Base-by-base conservation (phyloP, 495 filamentous ascomycete genomes). In the Tetracladium setigerum region DNA sequence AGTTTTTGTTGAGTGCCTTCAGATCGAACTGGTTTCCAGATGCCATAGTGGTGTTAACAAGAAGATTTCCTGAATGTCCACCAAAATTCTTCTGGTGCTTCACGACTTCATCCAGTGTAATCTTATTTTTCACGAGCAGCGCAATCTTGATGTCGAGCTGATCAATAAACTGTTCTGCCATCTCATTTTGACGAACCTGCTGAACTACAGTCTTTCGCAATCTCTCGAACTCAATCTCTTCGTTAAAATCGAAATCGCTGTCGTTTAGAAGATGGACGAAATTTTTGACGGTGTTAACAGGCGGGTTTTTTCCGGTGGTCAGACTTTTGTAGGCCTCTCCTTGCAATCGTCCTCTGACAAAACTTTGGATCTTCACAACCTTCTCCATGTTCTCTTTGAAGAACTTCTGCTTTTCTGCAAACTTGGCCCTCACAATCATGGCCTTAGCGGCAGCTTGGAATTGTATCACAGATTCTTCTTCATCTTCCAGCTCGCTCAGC, bases 101-200 rank as follows among this genome's bases (percentile, higher is more conserved):
- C 38, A 97, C 85, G 37, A 99, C 90, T 72, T 99, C 92, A 61
- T 99, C 92, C 1, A 97, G 74, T 0, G 94, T 97, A 60, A 99
- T 99, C 67, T 97, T 99, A 68, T 97, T 97, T 72, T 97, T 96
- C 51, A 97, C 94, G 13, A 99, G 76, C 5, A 99, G 78, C 11
- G 91, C 92, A 59, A 99, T 99, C 68, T 99, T 99, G 72, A 96
- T 95, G 59, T 97, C 94, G 35, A 99, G 74, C 57, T 97, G 91
- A 56, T 94, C 89, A 57, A 99, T 95, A 57, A 97, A 97, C 58
- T 95, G 87, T 66, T 99, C 94, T 16, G 92, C 84, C 70, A 95
- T 77, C 62, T 99, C 92, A 54, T 97, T 97, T 54, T 95, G 91
- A 12, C 92, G 83, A 9, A 97, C 91, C 62, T 95, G 89, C 59